phyloP scores from a whole-genome alignment of 139 green algal genomes.

The Limnomonas spitsbergensis region DNA sequence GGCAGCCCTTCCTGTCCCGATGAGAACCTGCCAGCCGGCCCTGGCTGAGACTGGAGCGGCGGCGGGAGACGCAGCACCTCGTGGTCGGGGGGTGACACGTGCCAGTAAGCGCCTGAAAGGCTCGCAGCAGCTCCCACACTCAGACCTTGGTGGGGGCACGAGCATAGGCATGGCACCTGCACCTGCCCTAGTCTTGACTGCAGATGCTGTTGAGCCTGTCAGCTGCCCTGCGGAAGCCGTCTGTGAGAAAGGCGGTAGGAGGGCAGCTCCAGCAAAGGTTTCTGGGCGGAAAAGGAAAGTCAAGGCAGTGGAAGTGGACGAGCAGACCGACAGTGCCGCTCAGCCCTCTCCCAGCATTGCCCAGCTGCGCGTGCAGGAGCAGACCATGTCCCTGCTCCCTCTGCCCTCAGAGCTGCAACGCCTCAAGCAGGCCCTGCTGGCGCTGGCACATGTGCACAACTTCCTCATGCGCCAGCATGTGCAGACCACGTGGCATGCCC shows the following conservation, averaged over 20 bases:
- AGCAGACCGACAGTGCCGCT: background rate
- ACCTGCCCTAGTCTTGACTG: background rate
- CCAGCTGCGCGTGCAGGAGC: too few relatives aligned
- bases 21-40: background rate
- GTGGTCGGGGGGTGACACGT: background rate
- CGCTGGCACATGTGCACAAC: background rate
- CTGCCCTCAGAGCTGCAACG: background rate
- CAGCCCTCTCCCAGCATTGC: background rate
- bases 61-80: background rate
- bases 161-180: background rate
- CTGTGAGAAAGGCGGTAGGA: background rate
- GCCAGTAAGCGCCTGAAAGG: background rate
- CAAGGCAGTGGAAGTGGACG: background rate
- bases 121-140: background rate
- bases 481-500: background rate
- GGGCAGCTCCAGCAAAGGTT: background rate
- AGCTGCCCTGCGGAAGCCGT: background rate
- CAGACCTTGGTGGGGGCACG: too few relatives aligned
- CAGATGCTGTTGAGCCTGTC: background rate
- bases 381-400: background rate
- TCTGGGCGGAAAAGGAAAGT: too few relatives aligned
- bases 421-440: background rate
- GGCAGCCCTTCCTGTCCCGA: too few relatives aligned
- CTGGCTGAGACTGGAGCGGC: background rate
- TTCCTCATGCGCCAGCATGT: background rate